These are phyloP conservation scores for Cercophora newfieldiana DNA, from an alignment of 495 filamentous ascomycete species.

Conservation along the genomic window DNA sequence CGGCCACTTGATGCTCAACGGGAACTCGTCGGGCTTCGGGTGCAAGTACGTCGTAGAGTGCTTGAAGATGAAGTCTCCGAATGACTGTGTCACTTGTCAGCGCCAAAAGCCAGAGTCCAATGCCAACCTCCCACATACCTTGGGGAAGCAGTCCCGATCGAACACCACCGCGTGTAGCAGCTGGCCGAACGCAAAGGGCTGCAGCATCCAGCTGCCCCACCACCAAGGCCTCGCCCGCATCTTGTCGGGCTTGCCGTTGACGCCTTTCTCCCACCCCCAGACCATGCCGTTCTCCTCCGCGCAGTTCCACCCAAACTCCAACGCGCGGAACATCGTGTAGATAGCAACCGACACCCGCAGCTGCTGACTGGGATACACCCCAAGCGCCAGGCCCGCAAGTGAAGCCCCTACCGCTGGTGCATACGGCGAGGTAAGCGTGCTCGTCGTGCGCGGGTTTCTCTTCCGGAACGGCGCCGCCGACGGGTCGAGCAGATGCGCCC, in stretches of 20 bases:
- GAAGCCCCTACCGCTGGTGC: constrained; percentile 87
- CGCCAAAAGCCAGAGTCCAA: neutral
- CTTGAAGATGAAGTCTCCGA: constrained; percentile 71
- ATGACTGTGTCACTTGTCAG: constrained; percentile 43
- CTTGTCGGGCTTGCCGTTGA: constrained; percentile 36
- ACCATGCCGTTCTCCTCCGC: constrained; percentile 79
- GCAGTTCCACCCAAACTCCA: constrained; percentile 85
- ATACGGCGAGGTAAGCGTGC: constrained; percentile 73
- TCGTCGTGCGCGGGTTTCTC: constrained; percentile 75
- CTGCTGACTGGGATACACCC: constrained; percentile 74
- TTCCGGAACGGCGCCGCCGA: constrained; percentile 73
- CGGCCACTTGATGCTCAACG: constrained; percentile 70
- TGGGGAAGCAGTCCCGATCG: constrained; percentile 84
- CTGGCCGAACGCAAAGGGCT: constrained; percentile 89
- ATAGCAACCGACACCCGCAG: constrained; percentile 77
- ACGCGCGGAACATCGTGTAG: constrained; percentile 71
- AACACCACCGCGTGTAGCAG: constrained; percentile 90
- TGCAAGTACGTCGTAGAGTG: constrained; percentile 79
- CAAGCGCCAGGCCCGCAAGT: constrained; percentile 77
- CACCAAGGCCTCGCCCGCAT: constrained; percentile 65
- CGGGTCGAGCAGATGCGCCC: constrained; percentile 72
- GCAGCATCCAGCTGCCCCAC: constrained; percentile 96
- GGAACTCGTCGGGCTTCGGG: constrained; percentile 66
- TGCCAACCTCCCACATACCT: constrained; percentile 22
- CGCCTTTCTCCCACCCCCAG: constrained; percentile 52